Percentiles rank a stretch among this genome's conserved stretches.
Conservation (phyloP, 129 eudicot species). For the Flaveria trinervia region DNA sequence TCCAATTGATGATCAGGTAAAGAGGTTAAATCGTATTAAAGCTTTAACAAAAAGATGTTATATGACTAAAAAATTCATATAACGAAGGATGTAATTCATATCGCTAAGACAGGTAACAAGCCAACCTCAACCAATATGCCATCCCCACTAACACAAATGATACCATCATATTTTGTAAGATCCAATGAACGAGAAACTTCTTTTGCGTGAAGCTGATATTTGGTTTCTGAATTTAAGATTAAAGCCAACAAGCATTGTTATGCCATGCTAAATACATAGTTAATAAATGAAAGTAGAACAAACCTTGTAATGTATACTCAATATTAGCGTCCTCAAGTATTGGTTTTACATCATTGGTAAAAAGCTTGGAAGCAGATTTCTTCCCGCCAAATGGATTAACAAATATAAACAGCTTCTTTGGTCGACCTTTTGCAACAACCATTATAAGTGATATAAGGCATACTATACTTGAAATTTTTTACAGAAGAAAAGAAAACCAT, state of each 20-base stretch:
- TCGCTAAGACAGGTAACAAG: slow-evolving; percentile 22
- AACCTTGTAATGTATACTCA: slow-evolving; percentile 72
- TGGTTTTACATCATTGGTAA: slow-evolving; percentile 66
- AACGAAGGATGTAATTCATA: not conserved
- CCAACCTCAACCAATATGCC: slow-evolving; percentile 95
- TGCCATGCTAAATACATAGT: slow-evolving; percentile 16
- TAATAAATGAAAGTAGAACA: slow-evolving; percentile 13
- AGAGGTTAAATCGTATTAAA: slow-evolving; percentile 23
- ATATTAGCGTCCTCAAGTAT: slow-evolving; percentile 82
- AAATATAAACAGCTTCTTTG: slow-evolving; percentile 76
- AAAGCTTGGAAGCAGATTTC: slow-evolving; percentile 70
- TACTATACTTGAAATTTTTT: not conserved
- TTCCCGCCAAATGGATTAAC: slow-evolving; percentile 92
- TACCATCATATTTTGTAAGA: slow-evolving; percentile 77
- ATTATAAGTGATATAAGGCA: not conserved
- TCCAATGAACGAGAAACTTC: slow-evolving; percentile 72
- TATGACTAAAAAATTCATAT: not conserved
- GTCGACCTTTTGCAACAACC: slow-evolving; percentile 60
- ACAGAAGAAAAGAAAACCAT: not conserved
- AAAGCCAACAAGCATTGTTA: slow-evolving; percentile 21
- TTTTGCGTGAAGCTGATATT: slow-evolving; percentile 83
- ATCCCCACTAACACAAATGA: slow-evolving; percentile 93
- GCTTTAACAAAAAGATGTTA: slow-evolving; percentile 4
- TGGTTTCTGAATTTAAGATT: slow-evolving; percentile 58
- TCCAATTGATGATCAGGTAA: slow-evolving; percentile 34